Evolutionary conservation across 192 early-diverging fungal species (phyloP), one percentile per base, ranked within the genome.

Genomic region (Rhizophagus prolifer): DNA sequence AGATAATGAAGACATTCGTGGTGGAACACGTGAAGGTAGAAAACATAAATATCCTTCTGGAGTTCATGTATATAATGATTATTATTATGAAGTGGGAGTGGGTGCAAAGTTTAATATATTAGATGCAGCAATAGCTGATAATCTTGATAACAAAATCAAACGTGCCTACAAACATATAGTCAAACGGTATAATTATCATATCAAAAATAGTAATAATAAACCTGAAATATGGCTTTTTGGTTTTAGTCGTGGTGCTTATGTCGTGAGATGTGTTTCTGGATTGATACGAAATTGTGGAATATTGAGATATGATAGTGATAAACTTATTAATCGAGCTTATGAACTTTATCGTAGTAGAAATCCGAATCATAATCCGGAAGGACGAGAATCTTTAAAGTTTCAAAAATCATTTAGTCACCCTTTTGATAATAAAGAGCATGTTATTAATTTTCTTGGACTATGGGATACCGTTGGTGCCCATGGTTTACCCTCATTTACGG

Each of bases 251-350:
- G 78, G 78, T 5, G 66, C 65, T 36, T 79, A 79, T 66, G 75
- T 65, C 28, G 58, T 79, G 2, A 72, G 78, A 75, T 70, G 72
- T 62, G 78, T 79, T 44, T 66, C 58, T 19, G 78, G 78, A 19
- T 70, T 79, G 78, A 79, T 79, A 72, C 44, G 70, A 58, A 79
- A 79, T 61, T 79, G 78, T 41, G 78, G 78, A 13, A 79, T 79
- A 28, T 31, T 79, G 41, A 74, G 41, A 58, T 61, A 61, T 30
- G 4, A 36, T 44, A 41, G n/a, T n/a, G 19, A 30, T 30, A 30
- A 54, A 36, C 75, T 76, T 21, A 76, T 30, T 21, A 14, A 63
- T 7, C 30, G 69, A 2, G 78, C 74, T 9, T 79, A 79, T 68
- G 10, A 62, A 12, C 68, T 75, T 26, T 79, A 70, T 28, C 66